These are phyloP conservation scores for Kluyveromyces lactis DNA, from an alignment of 805 yeast species.

Conservation along the genomic window DNA sequence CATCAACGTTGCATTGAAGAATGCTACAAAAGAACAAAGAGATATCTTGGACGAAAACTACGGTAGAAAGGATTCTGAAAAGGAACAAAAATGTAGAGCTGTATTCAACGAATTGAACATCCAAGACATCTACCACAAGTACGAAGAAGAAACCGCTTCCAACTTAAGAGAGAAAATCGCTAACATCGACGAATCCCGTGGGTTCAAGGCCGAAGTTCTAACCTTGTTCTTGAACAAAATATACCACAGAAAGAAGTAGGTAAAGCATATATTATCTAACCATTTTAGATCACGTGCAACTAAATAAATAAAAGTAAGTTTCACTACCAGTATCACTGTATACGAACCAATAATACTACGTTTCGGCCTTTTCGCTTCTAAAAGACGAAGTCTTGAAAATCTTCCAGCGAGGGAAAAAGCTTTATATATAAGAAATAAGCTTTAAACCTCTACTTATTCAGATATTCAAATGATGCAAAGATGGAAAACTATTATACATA, in stretches of 20 bases:
- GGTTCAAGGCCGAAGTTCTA: slow-evolving; percentile 85
- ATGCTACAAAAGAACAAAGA: slow-evolving; percentile 77
- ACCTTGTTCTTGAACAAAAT: slow-evolving; percentile 80
- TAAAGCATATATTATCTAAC: too few relatives aligned
- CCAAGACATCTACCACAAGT: slow-evolving; percentile 60
- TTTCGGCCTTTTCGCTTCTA: slow-evolving; percentile 1
- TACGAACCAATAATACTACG: neutral
- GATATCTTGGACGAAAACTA: slow-evolving; percentile 75
- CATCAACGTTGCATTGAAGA: slow-evolving; percentile 80
- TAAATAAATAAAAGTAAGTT: too few relatives aligned
- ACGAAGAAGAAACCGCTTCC: slow-evolving; percentile 71
- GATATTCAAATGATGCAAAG: too few relatives aligned
- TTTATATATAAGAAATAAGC: neutral
- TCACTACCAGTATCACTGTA: neutral
- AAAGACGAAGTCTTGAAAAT: too few relatives aligned
- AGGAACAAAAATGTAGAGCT: slow-evolving; percentile 62
- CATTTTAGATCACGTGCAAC: too few relatives aligned
- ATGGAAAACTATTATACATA: neutral
- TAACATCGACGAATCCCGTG: slow-evolving; percentile 79
- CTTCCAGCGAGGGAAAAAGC: too few relatives aligned
- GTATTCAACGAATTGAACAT: slow-evolving; percentile 69
- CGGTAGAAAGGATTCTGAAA: slow-evolving; percentile 68
- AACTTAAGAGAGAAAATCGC: slow-evolving; percentile 58
- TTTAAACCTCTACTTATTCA: too few relatives aligned
- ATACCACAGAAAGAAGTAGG: slow-evolving; percentile 84